Percentiles rank a stretch among this genome's conserved stretches.
phyloP scores from a whole-genome alignment of 1,284 basidiomycete species.

The Apiotrichum sp. region DNA sequence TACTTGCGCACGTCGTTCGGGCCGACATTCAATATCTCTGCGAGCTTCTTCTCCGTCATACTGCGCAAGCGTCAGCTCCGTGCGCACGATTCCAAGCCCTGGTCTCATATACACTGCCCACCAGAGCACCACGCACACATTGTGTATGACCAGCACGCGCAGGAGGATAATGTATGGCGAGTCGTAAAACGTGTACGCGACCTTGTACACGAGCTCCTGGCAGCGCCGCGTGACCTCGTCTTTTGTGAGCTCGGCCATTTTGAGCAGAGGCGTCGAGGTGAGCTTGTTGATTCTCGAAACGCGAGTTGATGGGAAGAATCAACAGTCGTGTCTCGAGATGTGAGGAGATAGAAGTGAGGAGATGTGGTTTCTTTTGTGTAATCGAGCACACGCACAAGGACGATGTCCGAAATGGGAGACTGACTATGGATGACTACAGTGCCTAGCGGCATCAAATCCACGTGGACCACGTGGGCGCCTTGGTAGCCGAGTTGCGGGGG shows the following conservation, averaged over 20 bases:
- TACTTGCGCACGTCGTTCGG: constrained; percentile 92
- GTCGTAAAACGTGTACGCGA: constrained; percentile 91
- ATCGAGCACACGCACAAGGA: no score
- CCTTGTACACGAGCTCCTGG: constrained; percentile 72
- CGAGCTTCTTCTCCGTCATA: constrained; percentile 56
- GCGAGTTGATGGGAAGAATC: no score
- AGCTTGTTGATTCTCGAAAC: no score
- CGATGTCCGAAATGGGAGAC: no score
- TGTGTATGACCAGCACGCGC: constrained; percentile 84
- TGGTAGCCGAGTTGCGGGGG: no score
- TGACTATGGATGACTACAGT: no score
- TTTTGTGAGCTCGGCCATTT: constrained; percentile 22
- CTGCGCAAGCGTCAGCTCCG: constrained; percentile 11
- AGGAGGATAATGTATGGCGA: constrained; percentile 82
- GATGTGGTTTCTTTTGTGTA: no score
- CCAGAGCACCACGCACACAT: constrained; percentile 57
- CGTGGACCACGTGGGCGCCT: no score
- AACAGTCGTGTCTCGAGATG: no score
- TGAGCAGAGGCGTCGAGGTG: background rate
- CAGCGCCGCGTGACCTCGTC: constrained; percentile 33
- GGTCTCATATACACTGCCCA: no score
- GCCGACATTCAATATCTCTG: constrained; percentile 76
- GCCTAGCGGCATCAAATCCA: no score
- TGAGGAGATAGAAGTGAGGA: no score
- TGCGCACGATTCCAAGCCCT: background rate